phyloP scores from a whole-genome alignment of 1,139 yeast genomes.

The Candida neerlandica region DNA sequence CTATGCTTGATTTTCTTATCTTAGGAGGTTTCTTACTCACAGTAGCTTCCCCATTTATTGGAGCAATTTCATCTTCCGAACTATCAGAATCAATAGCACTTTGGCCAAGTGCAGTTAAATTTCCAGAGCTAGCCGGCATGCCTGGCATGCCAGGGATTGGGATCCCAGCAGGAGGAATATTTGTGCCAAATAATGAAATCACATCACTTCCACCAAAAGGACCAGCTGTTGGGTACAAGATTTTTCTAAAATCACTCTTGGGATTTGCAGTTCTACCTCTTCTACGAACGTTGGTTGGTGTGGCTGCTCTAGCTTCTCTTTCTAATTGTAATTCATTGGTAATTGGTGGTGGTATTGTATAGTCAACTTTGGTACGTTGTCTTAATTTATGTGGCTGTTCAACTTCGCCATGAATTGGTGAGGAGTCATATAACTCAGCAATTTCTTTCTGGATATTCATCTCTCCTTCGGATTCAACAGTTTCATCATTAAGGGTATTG shows the following conservation, averaged over 20 bases:
- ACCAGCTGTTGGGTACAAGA: constrained; percentile 92
- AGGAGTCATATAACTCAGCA: constrained; percentile 54
- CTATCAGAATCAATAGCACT: constrained; percentile 63
- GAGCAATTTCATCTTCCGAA: constrained; percentile 62
- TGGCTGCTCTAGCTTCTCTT: constrained; percentile 16
- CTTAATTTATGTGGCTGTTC: constrained; percentile 62
- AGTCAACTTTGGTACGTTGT: constrained; percentile 77
- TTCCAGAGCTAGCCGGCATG: constrained; percentile 17
- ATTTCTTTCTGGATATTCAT: constrained; percentile 51
- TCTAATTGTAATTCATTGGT: constrained; percentile 45
- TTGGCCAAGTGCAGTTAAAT: constrained; percentile 54
- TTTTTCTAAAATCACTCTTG: constrained; percentile 54
- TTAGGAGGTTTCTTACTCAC: constrained; percentile 27
- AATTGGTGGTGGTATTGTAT: constrained; percentile 86
- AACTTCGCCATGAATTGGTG: constrained; percentile 52
- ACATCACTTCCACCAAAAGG: constrained; percentile 96
- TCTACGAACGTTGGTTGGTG: constrained; percentile 20
- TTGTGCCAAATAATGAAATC: constrained; percentile 70
- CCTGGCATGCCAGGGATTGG: constrained; percentile 42
- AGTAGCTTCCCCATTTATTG: constrained; percentile 43
- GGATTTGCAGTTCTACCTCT: constrained; percentile 35
- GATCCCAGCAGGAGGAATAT: constrained; percentile 55
- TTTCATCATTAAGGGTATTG: constrained; percentile 23
- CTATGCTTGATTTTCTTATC: constrained; percentile 16
- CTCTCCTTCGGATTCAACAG: constrained; percentile 26